Evolutionary conservation across 805 yeast genomes (phyloP), one percentile per base, ranked within the genome.

Genomic region (Starmera pachycereana): DNA sequence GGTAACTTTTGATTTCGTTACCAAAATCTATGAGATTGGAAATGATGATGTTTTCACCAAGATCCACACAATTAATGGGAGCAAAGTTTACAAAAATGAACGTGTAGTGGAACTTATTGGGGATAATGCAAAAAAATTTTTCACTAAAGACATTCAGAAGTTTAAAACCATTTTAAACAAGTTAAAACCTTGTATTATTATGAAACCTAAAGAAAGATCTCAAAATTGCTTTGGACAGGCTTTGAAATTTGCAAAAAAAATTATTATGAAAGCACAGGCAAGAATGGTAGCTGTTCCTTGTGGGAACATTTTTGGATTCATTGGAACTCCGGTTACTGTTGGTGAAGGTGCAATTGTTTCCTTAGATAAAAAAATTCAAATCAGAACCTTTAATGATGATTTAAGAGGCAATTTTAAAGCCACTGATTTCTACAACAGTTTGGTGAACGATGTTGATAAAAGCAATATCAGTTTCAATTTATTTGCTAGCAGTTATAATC

Each of bases 281-380:
- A 22, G 88, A 49, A 76, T 81, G 47, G 76, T 89, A 43, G 95
- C 96, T 10, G 71, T 86, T 18, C 73, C 82, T 47, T 57, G 92
- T 36, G 70, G 86, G 48, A 92, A 86, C 56, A 78, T 85, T 36
- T 69, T 89, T 68, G 68, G 88, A 42, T 90, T 92, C 57, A 78
- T 94, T 22, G 90, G 88, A 40, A 97, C 97, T 41, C 95, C 96
- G 31, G 83, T 96, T 55, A 90, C 97, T 28, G 76, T 79, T 54
- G 87, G 87, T 35, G 96, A 97, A 5, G 98, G 98, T 46, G 65
- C 81, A 57, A 83, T 88, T 47, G 97, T 88, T n/a, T 84, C 88
- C 25, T 74, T 78, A 13, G 87, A 85, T 54, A 74, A 89, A 57
- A 78, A 81, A 55, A 95, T 89, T 61, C 94, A 96, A 25, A 82